Percentiles rank a stretch among this genome's conserved stretches.
Conservation (phyloP, 129 eudicot genomes). For the Saposhnikovia divaricata region DNA sequence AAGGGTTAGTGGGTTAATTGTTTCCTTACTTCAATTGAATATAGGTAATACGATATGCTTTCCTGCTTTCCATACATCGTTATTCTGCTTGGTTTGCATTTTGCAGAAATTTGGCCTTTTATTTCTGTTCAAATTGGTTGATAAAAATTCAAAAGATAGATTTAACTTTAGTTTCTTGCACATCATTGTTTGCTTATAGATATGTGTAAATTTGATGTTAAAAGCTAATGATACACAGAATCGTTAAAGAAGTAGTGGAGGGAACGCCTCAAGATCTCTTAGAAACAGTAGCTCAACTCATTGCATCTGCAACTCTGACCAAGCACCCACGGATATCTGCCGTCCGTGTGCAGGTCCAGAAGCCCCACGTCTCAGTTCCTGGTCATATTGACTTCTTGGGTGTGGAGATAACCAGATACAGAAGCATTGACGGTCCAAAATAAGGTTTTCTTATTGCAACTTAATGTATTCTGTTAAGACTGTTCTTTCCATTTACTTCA, state of each 20-base stretch:
- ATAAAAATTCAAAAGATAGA: neutral
- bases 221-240: conserved; percentile 29
- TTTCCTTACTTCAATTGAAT: neutral
- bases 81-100: neutral
- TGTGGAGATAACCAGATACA: conserved; percentile 60
- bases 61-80: neutral
- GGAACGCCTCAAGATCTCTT: conserved; percentile 67
- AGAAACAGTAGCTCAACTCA: conserved; percentile 67
- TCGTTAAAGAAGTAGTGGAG: conserved; percentile 57
- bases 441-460: neutral
- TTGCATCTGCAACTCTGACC: conserved; percentile 53
- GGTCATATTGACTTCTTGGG: conserved; percentile 83
- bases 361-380: conserved; percentile 86
- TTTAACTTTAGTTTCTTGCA: neutral
- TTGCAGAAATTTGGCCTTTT: neutral
- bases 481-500: neutral
- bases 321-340: conserved; percentile 45
- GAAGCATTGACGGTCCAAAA: conserved; percentile 23
- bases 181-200: neutral
- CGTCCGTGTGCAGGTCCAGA: conserved; percentile 69
- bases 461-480: neutral
- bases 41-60: neutral
- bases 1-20: neutral
- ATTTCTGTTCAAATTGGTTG: neutral
- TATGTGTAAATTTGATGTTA: neutral